These are phyloP conservation scores for Botrytis fabae DNA, from an alignment of 2,329 filamentous ascomycete genomes.

Conservation along the genomic window DNA sequence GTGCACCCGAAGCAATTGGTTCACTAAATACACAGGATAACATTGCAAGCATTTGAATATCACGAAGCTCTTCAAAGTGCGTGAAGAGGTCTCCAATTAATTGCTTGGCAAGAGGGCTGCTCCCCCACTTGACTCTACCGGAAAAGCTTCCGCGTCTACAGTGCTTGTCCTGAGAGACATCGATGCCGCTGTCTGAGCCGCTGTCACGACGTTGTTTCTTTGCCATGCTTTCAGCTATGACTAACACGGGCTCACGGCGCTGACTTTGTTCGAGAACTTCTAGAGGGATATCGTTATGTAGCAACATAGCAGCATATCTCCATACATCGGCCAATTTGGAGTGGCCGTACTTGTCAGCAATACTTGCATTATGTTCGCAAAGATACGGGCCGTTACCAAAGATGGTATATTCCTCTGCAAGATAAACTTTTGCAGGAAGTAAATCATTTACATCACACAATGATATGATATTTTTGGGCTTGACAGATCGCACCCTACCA, in stretches of 20 bases:
- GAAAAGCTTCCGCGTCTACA: slow-evolving; percentile 43
- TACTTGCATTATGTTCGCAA: slow-evolving; percentile 78
- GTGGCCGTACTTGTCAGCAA: slow-evolving; percentile 71
- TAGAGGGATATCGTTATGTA: slow-evolving; percentile 74
- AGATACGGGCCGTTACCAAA: slow-evolving; percentile 81
- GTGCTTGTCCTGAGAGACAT: slow-evolving; percentile 46
- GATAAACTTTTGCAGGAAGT: slow-evolving; percentile 74
- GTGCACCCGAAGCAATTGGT: slow-evolving; percentile 53
- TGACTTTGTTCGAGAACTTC: slow-evolving; percentile 59
- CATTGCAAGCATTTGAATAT: slow-evolving; percentile 72
- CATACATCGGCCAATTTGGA: slow-evolving; percentile 78
- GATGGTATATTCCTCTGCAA: slow-evolving; percentile 79
- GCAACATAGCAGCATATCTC: slow-evolving; percentile 74
- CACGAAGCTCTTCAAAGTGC: slow-evolving; percentile 61
- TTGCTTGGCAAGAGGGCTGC: slow-evolving; percentile 62
- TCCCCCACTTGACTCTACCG: slow-evolving; percentile 67
- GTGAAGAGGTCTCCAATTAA: slow-evolving; percentile 63
- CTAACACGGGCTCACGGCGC: slow-evolving; percentile 55
- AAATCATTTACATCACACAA: slow-evolving; percentile 69
- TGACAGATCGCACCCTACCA: slow-evolving; percentile 37
- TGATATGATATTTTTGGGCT: slow-evolving; percentile 67
- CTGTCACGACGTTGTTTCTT: slow-evolving; percentile 42
- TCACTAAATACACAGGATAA: slow-evolving; percentile 69
- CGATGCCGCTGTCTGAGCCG: slow-evolving; percentile 50
- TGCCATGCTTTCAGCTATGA: slow-evolving; percentile 66